A percentile compares a stretch with the other conserved stretches of the same genome.
phyloP scores from a whole-genome alignment of 495 filamentous ascomycete species.

The Neurospora sp. region DNA sequence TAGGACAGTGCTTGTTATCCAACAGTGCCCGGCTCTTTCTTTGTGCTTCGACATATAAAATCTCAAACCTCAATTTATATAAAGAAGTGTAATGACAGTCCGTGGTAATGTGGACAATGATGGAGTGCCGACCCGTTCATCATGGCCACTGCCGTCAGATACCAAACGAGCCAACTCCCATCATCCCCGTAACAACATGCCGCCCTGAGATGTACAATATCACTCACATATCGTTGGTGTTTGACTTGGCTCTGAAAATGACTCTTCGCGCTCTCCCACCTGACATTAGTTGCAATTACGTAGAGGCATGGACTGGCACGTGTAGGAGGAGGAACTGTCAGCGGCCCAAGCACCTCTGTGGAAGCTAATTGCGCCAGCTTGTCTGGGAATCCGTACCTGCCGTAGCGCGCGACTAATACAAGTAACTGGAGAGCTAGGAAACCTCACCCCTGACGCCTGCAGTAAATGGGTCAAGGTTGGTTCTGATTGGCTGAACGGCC shows the following conservation, averaged over 20 bases:
- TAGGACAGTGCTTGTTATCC: neutral
- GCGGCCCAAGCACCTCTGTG: neutral
- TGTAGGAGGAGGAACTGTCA: neutral
- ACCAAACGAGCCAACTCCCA: neutral
- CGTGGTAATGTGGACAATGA: neutral
- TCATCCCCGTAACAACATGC: neutral
- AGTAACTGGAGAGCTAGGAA: neutral
- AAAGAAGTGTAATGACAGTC: neutral
- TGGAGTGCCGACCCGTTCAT: neutral
- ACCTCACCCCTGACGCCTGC: neutral
- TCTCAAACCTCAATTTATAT: neutral
- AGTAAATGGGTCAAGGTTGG: neutral
- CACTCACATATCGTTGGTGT: neutral
- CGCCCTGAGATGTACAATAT: neutral
- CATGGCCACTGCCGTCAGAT: neutral
- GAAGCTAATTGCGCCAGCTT: neutral
- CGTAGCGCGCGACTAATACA: slow-evolving; percentile 24
- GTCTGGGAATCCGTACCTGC: slow-evolving; percentile 14
- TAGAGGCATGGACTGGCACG: neutral
- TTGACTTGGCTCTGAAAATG: neutral
- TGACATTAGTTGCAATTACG: neutral
- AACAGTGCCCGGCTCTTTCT: neutral
- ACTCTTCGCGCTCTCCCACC: neutral
- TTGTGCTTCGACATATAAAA: neutral
- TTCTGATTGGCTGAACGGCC: neutral